These are phyloP conservation scores for Thecaphora frezii DNA, from an alignment of 1,284 basidiomycete species.

Conservation along the genomic window DNA sequence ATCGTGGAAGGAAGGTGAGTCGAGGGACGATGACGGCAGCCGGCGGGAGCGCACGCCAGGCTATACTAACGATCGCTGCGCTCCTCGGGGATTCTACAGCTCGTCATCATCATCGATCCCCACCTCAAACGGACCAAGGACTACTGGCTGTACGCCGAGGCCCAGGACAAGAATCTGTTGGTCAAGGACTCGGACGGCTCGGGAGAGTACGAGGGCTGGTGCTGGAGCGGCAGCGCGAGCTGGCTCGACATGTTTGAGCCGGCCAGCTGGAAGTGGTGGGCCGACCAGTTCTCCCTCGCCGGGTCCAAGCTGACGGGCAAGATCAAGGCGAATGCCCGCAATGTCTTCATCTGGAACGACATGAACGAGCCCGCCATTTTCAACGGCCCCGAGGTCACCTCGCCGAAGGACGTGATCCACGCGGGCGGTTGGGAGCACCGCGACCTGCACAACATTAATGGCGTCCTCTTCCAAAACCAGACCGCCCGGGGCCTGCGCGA, in stretches of 20 bases:
- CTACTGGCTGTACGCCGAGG: constrained; percentile 84
- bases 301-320: constrained; percentile 27
- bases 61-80: no score
- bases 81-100: constrained; percentile 67
- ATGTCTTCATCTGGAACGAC: constrained; percentile 93
- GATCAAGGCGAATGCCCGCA: constrained; percentile 58
- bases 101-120: constrained; percentile 96
- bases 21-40: no score
- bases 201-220: constrained; percentile 93
- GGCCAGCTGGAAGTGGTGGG: constrained; percentile 85
- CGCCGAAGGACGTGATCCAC: constrained; percentile 91
- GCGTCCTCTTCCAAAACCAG: constrained; percentile 67
- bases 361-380: constrained; percentile 99
- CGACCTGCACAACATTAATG: constrained; percentile 88
- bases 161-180: constrained; percentile 76
- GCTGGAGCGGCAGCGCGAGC: constrained; percentile 91
- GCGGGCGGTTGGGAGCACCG: constrained; percentile 95
- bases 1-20: constrained; percentile 77
- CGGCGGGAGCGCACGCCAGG: no score
- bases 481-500: constrained; percentile 80
- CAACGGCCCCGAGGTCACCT: constrained; percentile 96
- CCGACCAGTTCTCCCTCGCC: constrained; percentile 39
- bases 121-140: constrained; percentile 82
- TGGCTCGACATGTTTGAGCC: constrained; percentile 99
- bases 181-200: constrained; percentile 76